Base-by-base conservation (phyloP, 176 grass and related monocot genomes). In the Rhynchospora pubera region DNA sequence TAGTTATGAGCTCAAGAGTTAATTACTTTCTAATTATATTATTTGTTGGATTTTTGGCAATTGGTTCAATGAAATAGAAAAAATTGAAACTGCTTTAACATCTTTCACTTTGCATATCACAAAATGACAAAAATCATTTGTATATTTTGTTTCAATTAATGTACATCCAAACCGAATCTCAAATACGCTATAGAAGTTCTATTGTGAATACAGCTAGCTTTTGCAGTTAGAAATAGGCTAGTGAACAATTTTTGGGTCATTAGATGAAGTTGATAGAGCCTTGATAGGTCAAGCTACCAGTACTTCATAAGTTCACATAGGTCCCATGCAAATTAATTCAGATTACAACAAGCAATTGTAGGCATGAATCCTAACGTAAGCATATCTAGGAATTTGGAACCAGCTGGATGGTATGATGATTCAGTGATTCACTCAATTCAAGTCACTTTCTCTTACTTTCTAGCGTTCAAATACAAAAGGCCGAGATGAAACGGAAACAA, bases 381-480 rank as follows among this genome's bases (percentile, higher is more conserved):
- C 46, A 53, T 75, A 53, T 75, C 48, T 75, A 52, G 71, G 71
- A 75, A 75, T 53, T 75, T 75, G 47, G 26, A 52, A 28, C 46
- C 71, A 53, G 47, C 71, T 75, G 45, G 71, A 75, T 75, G 47
- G 71, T 23, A 11, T 51, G 48, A 75, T 75, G 47, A 50, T 71
- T 71, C 42, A 22, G 43, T 24, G 44, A 23, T 50, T 73, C 71
- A 14, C 71, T 4, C 22, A 26, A 26, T 72, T 48, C 19, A 48
- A 52, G 47, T 53, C 47, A 16, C 71, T 75, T 75, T 75, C 22
- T 53, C 71, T 75, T 52, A 50, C 68, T 73, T 71, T 73, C 44
- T 12, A 73, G 34, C 34, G 34, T 39, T 39, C 34, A 39, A 39
- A 50, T 24, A 50, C 9, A 73, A 73, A 50, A 48, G 68, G 30